Conservation (phyloP, 1,284 basidiomycete genomes). For the Coriolopsis trogii region DNA sequence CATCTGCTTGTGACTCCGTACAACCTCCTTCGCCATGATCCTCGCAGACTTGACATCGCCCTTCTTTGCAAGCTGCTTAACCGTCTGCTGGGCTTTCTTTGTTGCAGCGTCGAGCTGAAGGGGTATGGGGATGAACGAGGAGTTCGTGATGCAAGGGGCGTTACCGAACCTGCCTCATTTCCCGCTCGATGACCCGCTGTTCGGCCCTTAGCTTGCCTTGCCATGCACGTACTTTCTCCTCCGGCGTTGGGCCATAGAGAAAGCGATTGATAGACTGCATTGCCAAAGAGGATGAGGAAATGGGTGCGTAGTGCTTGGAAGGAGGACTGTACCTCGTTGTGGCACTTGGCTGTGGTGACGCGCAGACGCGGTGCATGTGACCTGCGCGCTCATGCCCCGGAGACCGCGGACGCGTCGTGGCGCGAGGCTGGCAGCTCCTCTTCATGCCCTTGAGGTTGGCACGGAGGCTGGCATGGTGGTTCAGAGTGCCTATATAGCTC, state of each 20-base stretch:
- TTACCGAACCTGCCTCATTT: conserved; percentile 86
- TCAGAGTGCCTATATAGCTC: too few species aligned
- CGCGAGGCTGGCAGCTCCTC: too few species aligned
- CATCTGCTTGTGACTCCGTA: conserved; percentile 93
- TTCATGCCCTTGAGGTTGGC: too few species aligned
- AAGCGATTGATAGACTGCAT: conserved; percentile 92
- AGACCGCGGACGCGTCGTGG: neutral
- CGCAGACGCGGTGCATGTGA: conserved; percentile 26
- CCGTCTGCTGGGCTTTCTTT: conserved; percentile 77
- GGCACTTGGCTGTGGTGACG: conserved; percentile 13
- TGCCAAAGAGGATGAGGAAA: conserved; percentile 6
- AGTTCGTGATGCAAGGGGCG: conserved; percentile 21
- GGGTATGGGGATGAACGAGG: conserved; percentile 24
- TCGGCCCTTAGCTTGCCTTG: conserved; percentile 83
- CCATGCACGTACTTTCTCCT: conserved; percentile 90
- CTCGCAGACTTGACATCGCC: conserved; percentile 93
- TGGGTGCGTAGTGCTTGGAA: conserved; percentile 2
- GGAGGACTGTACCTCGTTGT: too few species aligned
- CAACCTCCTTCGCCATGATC: conserved; percentile 93
- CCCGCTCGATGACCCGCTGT: conserved; percentile 82
- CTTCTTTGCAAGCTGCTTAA: conserved; percentile 91
- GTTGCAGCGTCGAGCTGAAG: conserved; percentile 82
- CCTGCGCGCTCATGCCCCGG: neutral
- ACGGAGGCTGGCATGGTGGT: too few species aligned
- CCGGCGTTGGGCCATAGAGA: conserved; percentile 92